phyloP scores from a whole-genome alignment of 108 stramenopile species.

The Fragilaria radians region DNA sequence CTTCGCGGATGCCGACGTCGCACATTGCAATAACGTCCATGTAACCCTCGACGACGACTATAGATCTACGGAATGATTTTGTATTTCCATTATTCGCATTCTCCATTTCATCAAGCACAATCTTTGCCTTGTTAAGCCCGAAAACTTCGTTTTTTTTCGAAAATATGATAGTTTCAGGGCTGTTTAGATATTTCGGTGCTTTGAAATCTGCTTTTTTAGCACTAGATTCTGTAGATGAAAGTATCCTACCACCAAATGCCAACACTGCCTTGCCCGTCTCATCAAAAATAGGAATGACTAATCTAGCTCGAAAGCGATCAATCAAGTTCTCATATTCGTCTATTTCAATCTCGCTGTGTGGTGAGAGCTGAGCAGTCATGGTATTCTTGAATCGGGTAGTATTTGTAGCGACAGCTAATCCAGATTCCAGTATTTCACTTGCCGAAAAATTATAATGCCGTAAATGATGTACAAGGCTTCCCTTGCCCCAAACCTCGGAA shows the following conservation, averaged over 20 bases:
- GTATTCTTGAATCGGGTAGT: constrained; percentile 5
- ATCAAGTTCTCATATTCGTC: constrained; percentile 31
- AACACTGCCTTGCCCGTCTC: constrained; percentile 47
- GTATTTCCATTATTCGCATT: not conserved
- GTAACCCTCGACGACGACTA: constrained; percentile 91
- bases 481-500: constrained; percentile 37
- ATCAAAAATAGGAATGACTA: constrained; percentile 80
- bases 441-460: constrained; percentile 52
- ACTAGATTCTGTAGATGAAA: constrained; percentile 9
- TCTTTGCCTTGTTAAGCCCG: constrained; percentile 59
- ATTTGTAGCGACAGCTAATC: constrained; percentile 64
- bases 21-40: constrained; percentile 88
- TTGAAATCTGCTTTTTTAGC: constrained; percentile 10
- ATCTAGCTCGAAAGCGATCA: constrained; percentile 74
- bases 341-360: constrained; percentile 1
- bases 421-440: constrained; percentile 78
- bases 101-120: not conserved
- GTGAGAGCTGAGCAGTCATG: not conserved
- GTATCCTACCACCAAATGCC: constrained; percentile 70
- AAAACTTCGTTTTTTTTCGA: constrained; percentile 75
- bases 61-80: constrained; percentile 13
- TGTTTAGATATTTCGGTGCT: constrained; percentile 89
- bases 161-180: constrained; percentile 84
- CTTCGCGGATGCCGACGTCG: constrained; percentile 65
- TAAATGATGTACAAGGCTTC: constrained; percentile 77